phyloP scores from a whole-genome alignment of 768 basidiomycete genomes.

The Termitomyces sp. region DNA sequence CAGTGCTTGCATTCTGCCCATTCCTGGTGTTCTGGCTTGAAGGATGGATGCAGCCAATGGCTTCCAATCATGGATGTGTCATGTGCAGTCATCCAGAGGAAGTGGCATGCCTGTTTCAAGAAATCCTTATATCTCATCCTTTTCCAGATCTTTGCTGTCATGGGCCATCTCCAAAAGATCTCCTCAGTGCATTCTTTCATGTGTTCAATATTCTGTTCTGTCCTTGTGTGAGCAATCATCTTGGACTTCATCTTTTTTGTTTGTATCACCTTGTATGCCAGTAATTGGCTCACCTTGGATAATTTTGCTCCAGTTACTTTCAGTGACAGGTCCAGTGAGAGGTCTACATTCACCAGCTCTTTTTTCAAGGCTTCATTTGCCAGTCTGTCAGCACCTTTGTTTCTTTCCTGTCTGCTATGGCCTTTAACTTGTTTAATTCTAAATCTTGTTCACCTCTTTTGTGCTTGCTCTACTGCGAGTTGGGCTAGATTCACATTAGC shows the following conservation, averaged over 20 bases:
- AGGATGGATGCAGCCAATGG: not conserved
- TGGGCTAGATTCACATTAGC: too few species aligned
- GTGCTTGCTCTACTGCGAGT: too few species aligned
- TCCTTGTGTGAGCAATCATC: not conserved
- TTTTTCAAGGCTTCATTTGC: not conserved
- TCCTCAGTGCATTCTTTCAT: not conserved
- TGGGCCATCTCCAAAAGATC: not conserved
- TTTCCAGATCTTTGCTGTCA: not conserved
- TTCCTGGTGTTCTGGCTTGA: not conserved
- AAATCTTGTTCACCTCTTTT: too few species aligned
- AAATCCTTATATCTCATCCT: not conserved
- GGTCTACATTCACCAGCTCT: not conserved
- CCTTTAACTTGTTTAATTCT: too few species aligned
- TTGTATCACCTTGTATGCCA: not conserved
- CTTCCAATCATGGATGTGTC: slow-evolving; percentile 4
- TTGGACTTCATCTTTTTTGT: not conserved
- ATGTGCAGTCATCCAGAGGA: slow-evolving; percentile 7
- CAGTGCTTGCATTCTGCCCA: not conserved
- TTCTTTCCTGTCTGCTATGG: not conserved
- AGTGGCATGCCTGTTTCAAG: not conserved
- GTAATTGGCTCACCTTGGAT: not conserved
- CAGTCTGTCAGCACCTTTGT: not conserved
- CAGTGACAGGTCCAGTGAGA: not conserved
- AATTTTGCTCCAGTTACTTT: not conserved
- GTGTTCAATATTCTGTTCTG: not conserved